phyloP scores from a whole-genome alignment of 305 asterid species.

The Fraxinus nigra region DNA sequence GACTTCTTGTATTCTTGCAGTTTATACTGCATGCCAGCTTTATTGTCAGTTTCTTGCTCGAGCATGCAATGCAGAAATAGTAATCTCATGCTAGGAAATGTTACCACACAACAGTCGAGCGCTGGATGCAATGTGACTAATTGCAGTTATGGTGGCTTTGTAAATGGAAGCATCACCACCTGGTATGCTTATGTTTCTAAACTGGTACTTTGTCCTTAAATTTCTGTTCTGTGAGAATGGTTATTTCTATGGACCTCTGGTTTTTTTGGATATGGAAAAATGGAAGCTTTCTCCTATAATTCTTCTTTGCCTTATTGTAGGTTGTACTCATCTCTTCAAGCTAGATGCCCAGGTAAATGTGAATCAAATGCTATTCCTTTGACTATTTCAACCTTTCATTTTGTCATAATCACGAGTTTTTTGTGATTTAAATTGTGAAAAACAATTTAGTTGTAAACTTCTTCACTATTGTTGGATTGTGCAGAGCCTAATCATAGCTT shows the following conservation, averaged over 20 bases:
- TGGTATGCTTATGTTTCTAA: conserved; percentile 42
- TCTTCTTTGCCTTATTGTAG: conserved; percentile 41
- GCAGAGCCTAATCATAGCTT: not conserved
- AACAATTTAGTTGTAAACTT: not conserved
- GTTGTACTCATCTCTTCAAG: conserved; percentile 70
- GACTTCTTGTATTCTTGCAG: conserved; percentile 38
- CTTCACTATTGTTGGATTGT: not conserved
- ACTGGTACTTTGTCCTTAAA: not conserved
- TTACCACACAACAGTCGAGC: conserved; percentile 71
- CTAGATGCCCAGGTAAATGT: conserved; percentile 86
- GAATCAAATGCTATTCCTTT: not conserved
- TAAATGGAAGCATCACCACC: conserved; percentile 74
- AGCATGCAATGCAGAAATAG: conserved; percentile 94
- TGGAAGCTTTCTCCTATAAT: not conserved
- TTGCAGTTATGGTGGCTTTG: conserved; percentile 77
- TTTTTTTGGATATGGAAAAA: conserved; percentile 9
- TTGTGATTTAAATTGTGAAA: not conserved
- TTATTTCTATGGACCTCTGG: not conserved
- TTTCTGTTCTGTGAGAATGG: not conserved
- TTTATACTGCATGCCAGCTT: conserved; percentile 87
- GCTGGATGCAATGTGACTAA: conserved; percentile 96
- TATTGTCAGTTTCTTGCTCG: conserved; percentile 91
- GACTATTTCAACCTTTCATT: not conserved
- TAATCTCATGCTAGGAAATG: conserved; percentile 83
- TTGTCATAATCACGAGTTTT: not conserved